These are phyloP conservation scores for Fusarium annulatum DNA, from an alignment of 2,329 filamentous ascomycete genomes.

Conservation along the genomic window DNA sequence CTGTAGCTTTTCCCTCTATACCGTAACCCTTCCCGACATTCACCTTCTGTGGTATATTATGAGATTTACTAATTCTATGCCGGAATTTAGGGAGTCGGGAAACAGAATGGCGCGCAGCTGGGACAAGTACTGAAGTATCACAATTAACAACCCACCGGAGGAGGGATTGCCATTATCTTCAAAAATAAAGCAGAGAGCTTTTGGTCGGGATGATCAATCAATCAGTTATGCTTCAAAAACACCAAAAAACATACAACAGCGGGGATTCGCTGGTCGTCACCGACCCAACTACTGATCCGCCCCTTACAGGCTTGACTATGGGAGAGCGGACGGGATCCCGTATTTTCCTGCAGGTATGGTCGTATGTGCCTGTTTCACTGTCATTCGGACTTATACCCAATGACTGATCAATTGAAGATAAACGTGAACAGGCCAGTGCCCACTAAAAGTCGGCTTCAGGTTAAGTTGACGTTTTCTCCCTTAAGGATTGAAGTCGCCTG, in stretches of 20 bases:
- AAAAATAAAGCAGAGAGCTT: neutral
- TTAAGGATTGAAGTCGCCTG: fast-evolving
- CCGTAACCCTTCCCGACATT: conserved; percentile 38
- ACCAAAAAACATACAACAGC: neutral
- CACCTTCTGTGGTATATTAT: conserved; percentile 49
- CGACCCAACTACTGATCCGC: conserved; percentile 10
- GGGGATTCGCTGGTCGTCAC: conserved; percentile 12
- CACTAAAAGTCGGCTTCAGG: neutral
- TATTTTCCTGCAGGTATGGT: conserved; percentile 11
- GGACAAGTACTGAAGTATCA: neutral
- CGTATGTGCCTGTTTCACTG: fast-evolving
- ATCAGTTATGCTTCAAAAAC: fast-evolving
- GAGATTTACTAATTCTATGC: conserved; percentile 55
- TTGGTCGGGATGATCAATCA: too few relatives aligned
- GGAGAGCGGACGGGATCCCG: conserved; percentile 12
- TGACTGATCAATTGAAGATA: fast-evolving
- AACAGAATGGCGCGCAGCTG: neutral
- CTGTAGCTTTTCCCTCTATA: conserved; percentile 51
- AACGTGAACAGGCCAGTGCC: neutral
- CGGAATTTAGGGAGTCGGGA: conserved; percentile 38
- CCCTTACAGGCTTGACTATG: conserved; percentile 7
- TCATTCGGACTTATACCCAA: fast-evolving
- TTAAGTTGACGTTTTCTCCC: neutral
- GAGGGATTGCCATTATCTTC: too few relatives aligned
- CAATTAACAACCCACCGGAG: fast-evolving